Evolutionary conservation across 257 asterid genomes (phyloP).

Genomic region (Schizonepeta tenuifolia): DNA sequence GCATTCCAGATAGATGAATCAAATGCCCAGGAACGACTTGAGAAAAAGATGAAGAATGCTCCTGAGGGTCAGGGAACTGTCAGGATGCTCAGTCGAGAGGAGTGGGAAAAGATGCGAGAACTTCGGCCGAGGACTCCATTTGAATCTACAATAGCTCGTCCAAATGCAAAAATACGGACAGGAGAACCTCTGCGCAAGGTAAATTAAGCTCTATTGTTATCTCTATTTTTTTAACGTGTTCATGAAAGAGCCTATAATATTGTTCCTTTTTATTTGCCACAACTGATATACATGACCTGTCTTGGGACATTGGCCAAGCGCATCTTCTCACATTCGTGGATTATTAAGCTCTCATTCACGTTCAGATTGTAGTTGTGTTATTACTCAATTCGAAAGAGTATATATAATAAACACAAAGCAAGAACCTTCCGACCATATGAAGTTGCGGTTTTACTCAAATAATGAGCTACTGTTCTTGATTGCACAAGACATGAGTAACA

Average conservation of each 20-base stretch:
- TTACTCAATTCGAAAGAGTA: not conserved
- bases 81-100: slow-evolving; percentile 89
- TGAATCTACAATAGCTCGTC: slow-evolving; percentile 83
- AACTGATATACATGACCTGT: not conserved
- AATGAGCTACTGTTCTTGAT: too few relatives aligned
- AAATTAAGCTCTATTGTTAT: slow-evolving; percentile 12
- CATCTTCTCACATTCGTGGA: not conserved
- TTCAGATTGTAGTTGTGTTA: not conserved
- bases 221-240: not conserved
- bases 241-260: not conserved
- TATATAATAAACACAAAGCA: not conserved
- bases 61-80: slow-evolving; percentile 92
- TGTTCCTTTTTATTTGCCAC: not conserved
- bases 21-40: slow-evolving; percentile 71
- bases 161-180: slow-evolving; percentile 61
- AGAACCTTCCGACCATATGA: not conserved
- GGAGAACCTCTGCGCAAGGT: slow-evolving; percentile 61
- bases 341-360: not conserved
- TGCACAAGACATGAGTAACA: slow-evolving; percentile 4
- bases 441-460: not conserved
- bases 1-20: slow-evolving; percentile 76
- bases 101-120: slow-evolving; percentile 84
- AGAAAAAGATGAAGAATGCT: slow-evolving; percentile 73
- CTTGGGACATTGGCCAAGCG: not conserved
- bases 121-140: slow-evolving; percentile 85